phyloP scores from a whole-genome alignment of 2,329 filamentous ascomycete genomes.

The Trichoderma polysporum region DNA sequence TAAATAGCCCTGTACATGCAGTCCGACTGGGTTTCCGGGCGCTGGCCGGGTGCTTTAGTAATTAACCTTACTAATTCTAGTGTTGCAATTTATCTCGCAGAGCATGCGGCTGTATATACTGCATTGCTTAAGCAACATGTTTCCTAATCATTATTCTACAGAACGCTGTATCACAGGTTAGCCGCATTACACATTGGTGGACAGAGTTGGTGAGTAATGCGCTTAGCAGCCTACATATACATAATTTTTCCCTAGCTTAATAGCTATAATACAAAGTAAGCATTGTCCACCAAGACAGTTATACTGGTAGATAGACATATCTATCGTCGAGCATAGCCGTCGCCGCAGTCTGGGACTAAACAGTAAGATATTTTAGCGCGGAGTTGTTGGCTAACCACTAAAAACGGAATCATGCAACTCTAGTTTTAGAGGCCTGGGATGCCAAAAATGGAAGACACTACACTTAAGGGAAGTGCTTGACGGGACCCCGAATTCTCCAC shows the following conservation, averaged over 20 bases:
- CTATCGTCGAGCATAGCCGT: neutral
- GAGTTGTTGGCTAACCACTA: neutral
- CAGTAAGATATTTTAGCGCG: neutral
- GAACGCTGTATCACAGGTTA: neutral
- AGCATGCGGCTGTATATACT: too few relatives aligned
- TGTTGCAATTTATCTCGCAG: too few relatives aligned
- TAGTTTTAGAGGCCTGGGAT: neutral
- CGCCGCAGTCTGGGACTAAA: neutral
- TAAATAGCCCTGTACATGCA: neutral
- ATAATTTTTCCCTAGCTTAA: neutral
- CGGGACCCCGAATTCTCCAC: neutral
- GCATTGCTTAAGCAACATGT: too few relatives aligned
- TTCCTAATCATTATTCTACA: too few relatives aligned
- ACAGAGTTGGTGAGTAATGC: neutral
- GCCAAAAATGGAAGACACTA: neutral
- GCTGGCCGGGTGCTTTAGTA: too few relatives aligned
- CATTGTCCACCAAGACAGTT: neutral
- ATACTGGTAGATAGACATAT: neutral
- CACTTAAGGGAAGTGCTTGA: neutral
- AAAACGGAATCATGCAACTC: neutral
- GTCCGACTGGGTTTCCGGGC: neutral
- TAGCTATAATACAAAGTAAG: neutral
- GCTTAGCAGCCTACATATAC: neutral
- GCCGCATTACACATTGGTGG: neutral
- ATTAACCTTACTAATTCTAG: too few relatives aligned